A percentile compares a stretch with the other conserved stretches of the same genome.
These are phyloP conservation scores for Dalechampia spathulata DNA, from an alignment of 441 rosid genomes.

Conservation along the genomic window DNA sequence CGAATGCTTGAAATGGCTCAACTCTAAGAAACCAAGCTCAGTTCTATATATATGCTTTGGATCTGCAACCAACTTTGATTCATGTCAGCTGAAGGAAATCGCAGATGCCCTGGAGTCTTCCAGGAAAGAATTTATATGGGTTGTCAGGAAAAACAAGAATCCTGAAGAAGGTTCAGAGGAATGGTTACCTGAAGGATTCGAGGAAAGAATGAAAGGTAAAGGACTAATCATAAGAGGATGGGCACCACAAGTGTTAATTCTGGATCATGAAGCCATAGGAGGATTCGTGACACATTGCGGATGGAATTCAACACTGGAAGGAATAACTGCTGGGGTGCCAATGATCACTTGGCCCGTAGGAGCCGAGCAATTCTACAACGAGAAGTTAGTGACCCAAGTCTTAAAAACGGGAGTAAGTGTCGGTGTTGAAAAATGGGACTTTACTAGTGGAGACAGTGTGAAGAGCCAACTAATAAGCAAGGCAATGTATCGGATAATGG, in stretches of 20 bases:
- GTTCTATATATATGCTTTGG: slow-evolving; percentile 29
- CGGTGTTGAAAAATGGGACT: slow-evolving; percentile 6
- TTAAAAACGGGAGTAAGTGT: slow-evolving; percentile 14
- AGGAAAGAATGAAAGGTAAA: slow-evolving; percentile 12
- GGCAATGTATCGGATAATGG: slow-evolving; percentile 21
- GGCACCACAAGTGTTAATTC: slow-evolving; percentile 28
- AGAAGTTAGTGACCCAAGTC: slow-evolving; percentile 17
- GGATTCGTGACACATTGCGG: slow-evolving; percentile 34
- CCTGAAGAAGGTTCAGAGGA: slow-evolving; percentile 4
- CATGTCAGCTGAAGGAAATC: slow-evolving; percentile 31
- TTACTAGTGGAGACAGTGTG: neutral
- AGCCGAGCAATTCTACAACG: slow-evolving; percentile 25
- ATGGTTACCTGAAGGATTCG: slow-evolving; percentile 17
- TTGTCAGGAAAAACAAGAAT: slow-evolving; percentile 21
- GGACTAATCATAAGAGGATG: slow-evolving; percentile 23
- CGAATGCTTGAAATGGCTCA: slow-evolving; percentile 23
- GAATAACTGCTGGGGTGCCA: slow-evolving; percentile 18
- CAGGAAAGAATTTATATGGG: slow-evolving; percentile 34
- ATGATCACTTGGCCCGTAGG: slow-evolving; percentile 23
- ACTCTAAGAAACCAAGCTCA: slow-evolving; percentile 21
- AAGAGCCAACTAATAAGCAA: slow-evolving; percentile 14
- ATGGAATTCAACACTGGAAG: slow-evolving; percentile 21
- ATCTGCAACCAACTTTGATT: slow-evolving; percentile 15
- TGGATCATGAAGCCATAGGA: slow-evolving; percentile 21
- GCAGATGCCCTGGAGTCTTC: slow-evolving; percentile 40